Conservation (phyloP, 345 rosid species). For the Turnera subulata region DNA sequence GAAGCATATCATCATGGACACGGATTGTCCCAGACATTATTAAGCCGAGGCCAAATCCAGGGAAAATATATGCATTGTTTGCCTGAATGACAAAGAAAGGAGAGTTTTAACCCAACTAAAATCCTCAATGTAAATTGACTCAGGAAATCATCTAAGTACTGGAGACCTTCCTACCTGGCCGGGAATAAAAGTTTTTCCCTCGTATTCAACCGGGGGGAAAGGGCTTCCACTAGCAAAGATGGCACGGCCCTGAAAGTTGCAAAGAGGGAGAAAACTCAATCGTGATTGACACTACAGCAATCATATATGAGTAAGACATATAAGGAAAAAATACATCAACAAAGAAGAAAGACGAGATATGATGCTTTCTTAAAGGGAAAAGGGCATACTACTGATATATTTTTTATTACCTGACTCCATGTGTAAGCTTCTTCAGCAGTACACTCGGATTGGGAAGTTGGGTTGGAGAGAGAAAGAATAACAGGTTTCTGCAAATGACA, state of each 20-base stretch:
- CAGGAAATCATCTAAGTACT: not conserved
- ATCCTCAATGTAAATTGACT: not conserved
- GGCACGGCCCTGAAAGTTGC: constrained; percentile 95
- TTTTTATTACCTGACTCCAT: constrained; percentile 70
- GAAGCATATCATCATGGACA: constrained; percentile 91
- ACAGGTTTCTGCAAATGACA: constrained; percentile 65
- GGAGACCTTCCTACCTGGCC: constrained; percentile 58
- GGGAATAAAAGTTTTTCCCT: constrained; percentile 58
- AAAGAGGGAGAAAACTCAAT: too few relatives aligned
- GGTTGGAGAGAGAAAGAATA: constrained; percentile 89
- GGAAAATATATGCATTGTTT: constrained; percentile 95
- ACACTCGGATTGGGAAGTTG: constrained; percentile 96
- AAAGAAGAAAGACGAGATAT: not conserved
- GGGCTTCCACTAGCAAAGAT: constrained; percentile 98
- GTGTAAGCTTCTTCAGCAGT: constrained; percentile 93
- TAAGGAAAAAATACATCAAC: too few relatives aligned
- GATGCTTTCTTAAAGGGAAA: not conserved
- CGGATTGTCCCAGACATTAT: constrained; percentile 95
- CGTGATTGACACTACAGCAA: too few relatives aligned
- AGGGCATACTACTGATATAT: not conserved
- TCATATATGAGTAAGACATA: too few relatives aligned
- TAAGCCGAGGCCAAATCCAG: constrained; percentile 91
- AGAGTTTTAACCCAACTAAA: constrained; percentile 13
- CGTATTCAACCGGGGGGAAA: constrained; percentile 65
- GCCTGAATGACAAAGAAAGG: constrained; percentile 42